Evolutionary conservation across 1,284 basidiomycete genomes (phyloP).

Genomic region (Ganoderma sinense): DNA sequence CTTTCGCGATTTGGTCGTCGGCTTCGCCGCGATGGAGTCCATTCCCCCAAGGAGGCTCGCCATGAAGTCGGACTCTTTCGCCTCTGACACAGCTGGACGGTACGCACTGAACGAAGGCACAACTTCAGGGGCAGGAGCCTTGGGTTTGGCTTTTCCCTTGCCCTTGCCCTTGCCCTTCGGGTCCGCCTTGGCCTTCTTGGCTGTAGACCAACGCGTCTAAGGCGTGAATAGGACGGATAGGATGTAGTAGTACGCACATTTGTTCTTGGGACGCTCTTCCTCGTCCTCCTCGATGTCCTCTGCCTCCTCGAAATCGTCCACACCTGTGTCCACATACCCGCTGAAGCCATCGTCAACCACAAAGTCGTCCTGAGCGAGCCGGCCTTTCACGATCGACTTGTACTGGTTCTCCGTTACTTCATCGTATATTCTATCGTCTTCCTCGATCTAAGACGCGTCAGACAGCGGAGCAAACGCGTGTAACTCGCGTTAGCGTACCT

Average conservation of each 20-base stretch:
- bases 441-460: constrained; percentile 44
- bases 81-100: constrained; percentile 74
- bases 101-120: constrained; percentile 78
- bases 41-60: constrained; percentile 74
- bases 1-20: constrained; percentile 61
- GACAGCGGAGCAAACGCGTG: not conserved
- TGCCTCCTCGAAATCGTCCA: constrained; percentile 87
- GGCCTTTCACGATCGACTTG: constrained; percentile 82
- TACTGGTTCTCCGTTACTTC: constrained; percentile 95
- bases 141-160: constrained; percentile 56
- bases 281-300: constrained; percentile 54
- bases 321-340: constrained; percentile 96
- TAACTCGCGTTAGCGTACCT: constrained; percentile 36
- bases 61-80: constrained; percentile 91
- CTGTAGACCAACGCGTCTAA: constrained; percentile 30
- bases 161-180: constrained; percentile 44
- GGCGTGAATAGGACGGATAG: not conserved
- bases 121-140: constrained; percentile 56
- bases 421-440: constrained; percentile 86
- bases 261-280: constrained; percentile 36
- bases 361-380: constrained; percentile 94
- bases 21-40: constrained; percentile 54
- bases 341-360: constrained; percentile 93
- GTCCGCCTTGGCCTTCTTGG: constrained; percentile 51
- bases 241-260: constrained; percentile 45